Conservation (phyloP, 148 eudicot species). For the Euryodendron excelsum region DNA sequence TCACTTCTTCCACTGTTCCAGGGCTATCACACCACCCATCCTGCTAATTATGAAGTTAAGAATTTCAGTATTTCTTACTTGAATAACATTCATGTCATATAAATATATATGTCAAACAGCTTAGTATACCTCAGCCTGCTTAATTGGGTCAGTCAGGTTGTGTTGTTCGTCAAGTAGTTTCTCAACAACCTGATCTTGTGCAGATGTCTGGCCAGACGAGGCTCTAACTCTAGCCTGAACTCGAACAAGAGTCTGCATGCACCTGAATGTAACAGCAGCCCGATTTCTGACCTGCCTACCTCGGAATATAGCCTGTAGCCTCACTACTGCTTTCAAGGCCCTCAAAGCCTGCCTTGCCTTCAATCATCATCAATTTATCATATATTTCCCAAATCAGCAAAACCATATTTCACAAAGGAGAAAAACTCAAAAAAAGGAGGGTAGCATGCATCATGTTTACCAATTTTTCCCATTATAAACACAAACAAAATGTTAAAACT, state of each 20-base stretch:
- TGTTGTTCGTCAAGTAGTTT: constrained; percentile 16
- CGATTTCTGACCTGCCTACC: constrained; percentile 80
- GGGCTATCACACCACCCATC: constrained; percentile 81
- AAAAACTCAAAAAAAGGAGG: background rate
- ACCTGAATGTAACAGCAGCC: constrained; percentile 74
- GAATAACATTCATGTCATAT: background rate
- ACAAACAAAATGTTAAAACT: background rate
- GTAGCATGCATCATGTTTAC: background rate
- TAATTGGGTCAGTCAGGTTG: constrained; percentile 45
- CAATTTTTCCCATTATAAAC: background rate
- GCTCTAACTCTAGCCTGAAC: constrained; percentile 75
- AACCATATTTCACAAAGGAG: background rate
- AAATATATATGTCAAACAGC: background rate
- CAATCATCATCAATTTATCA: constrained; percentile 3
- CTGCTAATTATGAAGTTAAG: constrained; percentile 27
- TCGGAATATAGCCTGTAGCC: constrained; percentile 81
- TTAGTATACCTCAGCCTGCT: constrained; percentile 57
- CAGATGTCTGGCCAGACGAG: constrained; percentile 35
- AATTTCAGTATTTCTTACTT: background rate
- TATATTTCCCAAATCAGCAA: background rate
- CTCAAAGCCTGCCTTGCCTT: constrained; percentile 80
- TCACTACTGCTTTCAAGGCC: constrained; percentile 77
- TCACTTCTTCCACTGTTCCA: constrained; percentile 73
- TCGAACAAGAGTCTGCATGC: constrained; percentile 93
- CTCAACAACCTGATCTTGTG: constrained; percentile 23